phyloP scores from a whole-genome alignment of 148 eudicot species.

The Rhododendron vialii region DNA sequence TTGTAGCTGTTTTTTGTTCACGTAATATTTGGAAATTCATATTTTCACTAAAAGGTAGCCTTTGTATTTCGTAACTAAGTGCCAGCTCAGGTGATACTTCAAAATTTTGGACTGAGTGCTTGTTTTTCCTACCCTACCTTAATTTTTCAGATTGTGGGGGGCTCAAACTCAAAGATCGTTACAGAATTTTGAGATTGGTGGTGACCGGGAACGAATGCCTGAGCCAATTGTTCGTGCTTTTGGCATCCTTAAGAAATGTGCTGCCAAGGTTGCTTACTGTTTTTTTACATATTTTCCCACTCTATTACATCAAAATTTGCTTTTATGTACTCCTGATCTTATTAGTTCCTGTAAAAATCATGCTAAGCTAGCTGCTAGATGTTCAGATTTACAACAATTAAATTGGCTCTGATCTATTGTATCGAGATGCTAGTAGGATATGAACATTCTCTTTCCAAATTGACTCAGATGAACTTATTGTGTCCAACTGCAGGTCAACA shows the following conservation, averaged over 20 bases:
- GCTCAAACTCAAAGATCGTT: slow-evolving; percentile 97
- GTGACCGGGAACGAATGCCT: slow-evolving; percentile 97
- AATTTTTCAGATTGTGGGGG: slow-evolving; percentile 78
- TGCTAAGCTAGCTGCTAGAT: background rate
- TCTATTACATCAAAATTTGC: background rate
- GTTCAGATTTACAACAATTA: background rate
- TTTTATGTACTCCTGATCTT: background rate
- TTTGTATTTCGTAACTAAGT: background rate
- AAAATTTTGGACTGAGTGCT: background rate
- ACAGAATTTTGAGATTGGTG: slow-evolving; percentile 97
- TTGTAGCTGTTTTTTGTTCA: background rate
- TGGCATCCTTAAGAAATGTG: slow-evolving; percentile 89
- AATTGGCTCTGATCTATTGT: background rate
- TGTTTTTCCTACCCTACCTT: slow-evolving; percentile 4
- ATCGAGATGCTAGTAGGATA: background rate
- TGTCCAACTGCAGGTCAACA: slow-evolving; percentile 63
- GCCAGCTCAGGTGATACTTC: background rate
- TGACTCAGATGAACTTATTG: slow-evolving; percentile 7
- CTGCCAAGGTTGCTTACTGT: slow-evolving; percentile 63
- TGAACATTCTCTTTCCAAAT: background rate
- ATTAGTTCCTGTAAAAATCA: background rate
- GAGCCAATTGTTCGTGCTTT: slow-evolving; percentile 90
- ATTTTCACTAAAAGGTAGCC: too few species aligned
- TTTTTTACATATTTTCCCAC: background rate
- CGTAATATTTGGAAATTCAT: background rate